These are phyloP conservation scores for Noccaea caerulescens DNA, from an alignment of 345 rosid species.

Conservation along the genomic window DNA sequence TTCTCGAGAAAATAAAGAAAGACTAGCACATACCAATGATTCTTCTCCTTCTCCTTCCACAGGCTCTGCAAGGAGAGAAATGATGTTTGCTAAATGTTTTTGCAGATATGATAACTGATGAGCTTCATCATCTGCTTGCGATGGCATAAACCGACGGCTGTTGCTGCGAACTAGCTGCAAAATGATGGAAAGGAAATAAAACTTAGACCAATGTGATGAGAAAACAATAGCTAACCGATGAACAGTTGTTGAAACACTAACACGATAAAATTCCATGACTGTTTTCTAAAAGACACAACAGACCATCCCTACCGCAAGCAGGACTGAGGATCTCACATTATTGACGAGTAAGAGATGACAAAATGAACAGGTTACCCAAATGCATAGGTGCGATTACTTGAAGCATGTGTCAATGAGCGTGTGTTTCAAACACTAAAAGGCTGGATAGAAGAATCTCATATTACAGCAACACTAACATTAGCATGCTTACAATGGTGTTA, in stretches of 20 bases:
- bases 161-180: conserved; percentile 98
- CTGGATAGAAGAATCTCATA: not conserved
- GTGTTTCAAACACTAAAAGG: conserved; percentile 1
- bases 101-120: conserved; percentile 95
- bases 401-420: not conserved
- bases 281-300: conserved; percentile 4
- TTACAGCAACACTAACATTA: conserved; percentile 3
- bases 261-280: not conserved
- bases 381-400: not conserved
- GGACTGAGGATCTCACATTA: not conserved
- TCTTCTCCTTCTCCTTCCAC: conserved; percentile 90
- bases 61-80: conserved; percentile 89
- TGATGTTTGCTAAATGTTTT: conserved; percentile 86
- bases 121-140: conserved; percentile 96
- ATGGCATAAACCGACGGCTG: conserved; percentile 93
- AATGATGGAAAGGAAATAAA: conserved; percentile 18
- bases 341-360: not conserved
- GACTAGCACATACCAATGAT: conserved; percentile 65
- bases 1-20: conserved; percentile 11
- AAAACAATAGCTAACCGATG: not conserved
- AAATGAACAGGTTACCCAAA: not conserved
- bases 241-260: conserved; percentile 20
- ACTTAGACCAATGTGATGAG: not conserved
- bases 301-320: conserved; percentile 15
- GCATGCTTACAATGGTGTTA: not conserved